These are phyloP conservation scores for Pestalotiopsis sp. DNA, from an alignment of 2,329 filamentous ascomycete genomes.

Conservation along the genomic window DNA sequence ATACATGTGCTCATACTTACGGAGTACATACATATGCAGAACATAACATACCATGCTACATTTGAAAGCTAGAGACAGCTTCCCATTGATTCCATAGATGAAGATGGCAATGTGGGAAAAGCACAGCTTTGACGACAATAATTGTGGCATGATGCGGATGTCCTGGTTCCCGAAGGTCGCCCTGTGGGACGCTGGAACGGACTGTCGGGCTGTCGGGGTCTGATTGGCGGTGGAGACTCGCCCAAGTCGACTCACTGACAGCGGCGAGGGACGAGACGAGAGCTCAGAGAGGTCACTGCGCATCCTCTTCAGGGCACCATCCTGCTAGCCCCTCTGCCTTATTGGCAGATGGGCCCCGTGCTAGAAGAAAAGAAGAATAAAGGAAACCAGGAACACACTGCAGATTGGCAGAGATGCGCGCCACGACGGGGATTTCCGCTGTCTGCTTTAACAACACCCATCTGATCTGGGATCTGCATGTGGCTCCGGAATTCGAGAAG, in stretches of 20 bases:
- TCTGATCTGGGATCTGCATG: constrained; percentile 1
- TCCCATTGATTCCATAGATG: too few species aligned
- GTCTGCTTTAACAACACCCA: neutral
- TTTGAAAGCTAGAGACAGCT: too few species aligned
- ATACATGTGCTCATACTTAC: too few species aligned
- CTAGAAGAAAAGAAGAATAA: neutral
- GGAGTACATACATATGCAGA: too few species aligned
- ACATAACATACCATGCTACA: too few species aligned
- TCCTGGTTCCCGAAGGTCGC: neutral
- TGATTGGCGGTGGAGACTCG: neutral
- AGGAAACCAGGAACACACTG: neutral
- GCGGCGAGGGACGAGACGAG: neutral
- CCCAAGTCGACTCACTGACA: neutral
- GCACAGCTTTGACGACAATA: neutral
- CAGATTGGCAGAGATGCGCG: neutral
- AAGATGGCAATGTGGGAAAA: too few species aligned
- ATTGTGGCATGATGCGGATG: neutral
- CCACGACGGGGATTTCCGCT: constrained; percentile 4
- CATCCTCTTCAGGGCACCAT: neutral
- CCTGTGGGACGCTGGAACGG: neutral
- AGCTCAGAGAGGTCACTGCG: neutral
- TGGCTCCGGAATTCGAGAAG: constrained; percentile 5
- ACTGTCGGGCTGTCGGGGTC: neutral
- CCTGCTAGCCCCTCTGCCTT: neutral
- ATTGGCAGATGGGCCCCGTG: neutral